Base-by-base conservation (phyloP, 2,329 filamentous ascomycete species). In the Cladosporium colombiae region DNA sequence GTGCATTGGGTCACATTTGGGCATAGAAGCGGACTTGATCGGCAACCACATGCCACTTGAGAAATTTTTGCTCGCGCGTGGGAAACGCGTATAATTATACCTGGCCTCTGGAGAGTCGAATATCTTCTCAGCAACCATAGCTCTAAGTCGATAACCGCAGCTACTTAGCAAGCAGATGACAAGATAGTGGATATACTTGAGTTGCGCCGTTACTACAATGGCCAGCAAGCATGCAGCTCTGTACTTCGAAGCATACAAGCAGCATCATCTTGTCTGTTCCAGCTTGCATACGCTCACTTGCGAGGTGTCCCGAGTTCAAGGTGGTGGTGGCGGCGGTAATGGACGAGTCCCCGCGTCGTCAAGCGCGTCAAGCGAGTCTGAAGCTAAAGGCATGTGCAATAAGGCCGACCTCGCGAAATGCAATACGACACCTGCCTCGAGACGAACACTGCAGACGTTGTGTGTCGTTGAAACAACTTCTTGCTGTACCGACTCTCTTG, bases 91-190 rank as follows among this genome's bases (percentile, higher is more conserved):
- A 46, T 25, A 63, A 44, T 21, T 29, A 29, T 29, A 63, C 35
- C 61, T 56, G 61, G 50, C 33, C 50, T 63, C 61, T 63, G 61
- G 61, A 63, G 23, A 63, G 50, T 63, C 61, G 61, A 63, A 63
- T 63, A 63, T 52, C 50, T 63, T 44, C 35, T 55, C 61, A 56
- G 61, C 61, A 44, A 55, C 50, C 60, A 67, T 71, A 71, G 70
- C 68, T 70, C 71, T 65, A 70, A 66, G 65, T 68, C 71, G 70
- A 71, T 73, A 69, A 69, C 68, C 65, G 50, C 65, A 66, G 67
- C 61, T 63, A 63, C 53, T 65, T 56, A 66, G 52, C 59, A 61
- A 66, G 64, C 59, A 61, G 64, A 66, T 61, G 59, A 62, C 58
- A 63, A 66, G 64, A 66, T 66, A 66, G 64, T 62, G 64, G 64